phyloP scores from a whole-genome alignment of 2,329 filamentous ascomycete species.

The Thyridium curvatum region DNA sequence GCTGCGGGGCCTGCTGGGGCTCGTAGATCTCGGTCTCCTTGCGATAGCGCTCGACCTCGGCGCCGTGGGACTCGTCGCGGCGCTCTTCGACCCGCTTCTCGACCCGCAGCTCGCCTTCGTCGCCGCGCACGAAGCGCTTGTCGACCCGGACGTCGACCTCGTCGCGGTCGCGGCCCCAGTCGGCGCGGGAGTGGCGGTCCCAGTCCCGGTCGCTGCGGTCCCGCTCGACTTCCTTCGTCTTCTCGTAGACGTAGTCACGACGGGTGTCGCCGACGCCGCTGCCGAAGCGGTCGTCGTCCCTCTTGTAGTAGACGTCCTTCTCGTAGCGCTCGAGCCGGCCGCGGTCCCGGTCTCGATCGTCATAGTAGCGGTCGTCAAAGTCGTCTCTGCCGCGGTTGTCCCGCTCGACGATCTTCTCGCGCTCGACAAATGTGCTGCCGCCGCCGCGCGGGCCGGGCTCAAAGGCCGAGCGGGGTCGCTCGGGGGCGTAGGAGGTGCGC shows the following conservation, averaged over 20 bases:
- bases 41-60: slow-evolving; percentile 52
- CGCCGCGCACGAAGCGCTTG: slow-evolving; percentile 31
- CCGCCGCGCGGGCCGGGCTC: slow-evolving; percentile 25
- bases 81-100: slow-evolving; percentile 48
- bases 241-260: slow-evolving; percentile 34
- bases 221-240: slow-evolving; percentile 32
- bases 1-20: slow-evolving; percentile 34
- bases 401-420: slow-evolving; percentile 18
- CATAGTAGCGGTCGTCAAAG: slow-evolving; percentile 9
- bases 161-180: slow-evolving; percentile 25
- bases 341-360: slow-evolving; percentile 9
- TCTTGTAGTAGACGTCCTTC: slow-evolving; percentile 14
- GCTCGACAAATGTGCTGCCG: slow-evolving; percentile 19
- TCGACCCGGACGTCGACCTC: slow-evolving; percentile 36
- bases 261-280: slow-evolving; percentile 21
- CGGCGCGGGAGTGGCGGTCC: slow-evolving; percentile 23
- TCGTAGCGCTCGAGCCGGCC: slow-evolving; percentile 18
- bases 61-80: slow-evolving; percentile 34
- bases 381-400: slow-evolving; percentile 15
- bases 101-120: slow-evolving; percentile 46
- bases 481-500: slow-evolving; percentile 32
- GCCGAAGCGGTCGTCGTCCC: slow-evolving; percentile 28
- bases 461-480: slow-evolving; percentile 45
- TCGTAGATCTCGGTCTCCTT: slow-evolving; percentile 54
- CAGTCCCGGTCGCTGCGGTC: slow-evolving; percentile 20